Conservation (phyloP, 176 grass and related monocot genomes). For the Eleusine indica region DNA sequence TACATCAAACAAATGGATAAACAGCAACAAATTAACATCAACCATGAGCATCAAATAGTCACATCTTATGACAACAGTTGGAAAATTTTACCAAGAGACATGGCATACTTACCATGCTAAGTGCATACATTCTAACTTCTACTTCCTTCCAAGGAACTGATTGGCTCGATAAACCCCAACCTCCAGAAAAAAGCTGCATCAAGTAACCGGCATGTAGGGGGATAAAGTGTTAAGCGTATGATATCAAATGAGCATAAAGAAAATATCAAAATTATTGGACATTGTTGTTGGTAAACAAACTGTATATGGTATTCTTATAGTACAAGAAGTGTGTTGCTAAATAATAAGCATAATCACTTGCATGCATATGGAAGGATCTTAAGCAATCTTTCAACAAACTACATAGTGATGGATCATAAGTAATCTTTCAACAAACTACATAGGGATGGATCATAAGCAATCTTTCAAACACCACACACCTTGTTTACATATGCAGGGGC, state of each 20-base stretch:
- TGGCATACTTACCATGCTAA: constrained; percentile 70
- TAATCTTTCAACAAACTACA: background rate
- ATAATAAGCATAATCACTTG: constrained; percentile 1
- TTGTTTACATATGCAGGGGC: constrained; percentile 69
- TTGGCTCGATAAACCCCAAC: constrained; percentile 63
- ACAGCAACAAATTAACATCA: constrained; percentile 18
- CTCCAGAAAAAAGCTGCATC: constrained; percentile 72
- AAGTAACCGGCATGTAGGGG: constrained; percentile 27
- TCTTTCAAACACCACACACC: constrained; percentile 39
- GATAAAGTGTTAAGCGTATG: constrained; percentile 24
- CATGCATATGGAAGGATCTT: background rate
- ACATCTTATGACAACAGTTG: constrained; percentile 16
- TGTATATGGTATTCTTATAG: background rate
- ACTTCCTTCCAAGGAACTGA: constrained; percentile 86
- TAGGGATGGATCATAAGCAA: constrained; percentile 4
- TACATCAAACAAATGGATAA: background rate
- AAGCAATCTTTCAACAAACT: background rate
- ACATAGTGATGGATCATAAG: constrained; percentile 8
- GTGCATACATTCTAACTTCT: constrained; percentile 88
- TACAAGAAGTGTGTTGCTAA: background rate
- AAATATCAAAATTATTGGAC: background rate
- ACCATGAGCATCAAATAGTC: constrained; percentile 20
- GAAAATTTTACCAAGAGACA: constrained; percentile 17
- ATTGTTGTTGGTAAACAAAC: constrained; percentile 6
- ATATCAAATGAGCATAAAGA: constrained; percentile 22